These are phyloP conservation scores for Rhodotorula sphaerocarpa DNA, from an alignment of 768 basidiomycete genomes.

Conservation along the genomic window DNA sequence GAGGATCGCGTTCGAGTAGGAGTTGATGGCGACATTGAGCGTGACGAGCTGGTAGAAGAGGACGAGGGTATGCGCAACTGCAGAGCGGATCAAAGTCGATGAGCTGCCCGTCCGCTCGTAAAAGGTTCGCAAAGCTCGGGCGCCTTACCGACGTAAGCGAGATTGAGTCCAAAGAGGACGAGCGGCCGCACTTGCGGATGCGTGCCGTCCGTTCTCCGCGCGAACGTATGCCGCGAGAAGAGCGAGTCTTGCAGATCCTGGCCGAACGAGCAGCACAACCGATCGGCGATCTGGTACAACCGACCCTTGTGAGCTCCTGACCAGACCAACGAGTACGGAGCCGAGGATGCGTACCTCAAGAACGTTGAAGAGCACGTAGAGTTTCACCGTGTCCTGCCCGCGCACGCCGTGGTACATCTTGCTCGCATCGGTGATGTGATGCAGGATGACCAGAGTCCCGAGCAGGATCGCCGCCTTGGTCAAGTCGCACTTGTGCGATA, in stretches of 20 bases:
- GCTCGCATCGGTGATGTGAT: slow-evolving; percentile 82
- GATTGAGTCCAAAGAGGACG: slow-evolving; percentile 71
- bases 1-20: slow-evolving; percentile 88
- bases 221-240: slow-evolving; percentile 84
- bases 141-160: slow-evolving; percentile 67
- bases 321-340: neutral
- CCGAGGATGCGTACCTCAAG: slow-evolving; percentile 73
- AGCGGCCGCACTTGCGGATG: slow-evolving; percentile 61
- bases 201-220: slow-evolving; percentile 52
- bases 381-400: slow-evolving; percentile 95
- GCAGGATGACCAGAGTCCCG: slow-evolving; percentile 63
- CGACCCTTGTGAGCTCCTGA: neutral
- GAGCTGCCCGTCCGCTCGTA: neutral
- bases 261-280: slow-evolving; percentile 88
- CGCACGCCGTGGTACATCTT: slow-evolving; percentile 97
- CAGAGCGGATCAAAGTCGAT: neutral
- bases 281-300: slow-evolving; percentile 94
- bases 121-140: neutral
- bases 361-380: slow-evolving; percentile 98
- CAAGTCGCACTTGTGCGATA: slow-evolving; percentile 87
- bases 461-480: slow-evolving; percentile 69
- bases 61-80: slow-evolving; percentile 82
- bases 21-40: slow-evolving; percentile 94
- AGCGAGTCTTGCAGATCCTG: slow-evolving; percentile 95
- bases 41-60: slow-evolving; percentile 93